Base-by-base conservation (phyloP, 2,329 filamentous ascomycete species). In the Pyricularia grisea region DNA sequence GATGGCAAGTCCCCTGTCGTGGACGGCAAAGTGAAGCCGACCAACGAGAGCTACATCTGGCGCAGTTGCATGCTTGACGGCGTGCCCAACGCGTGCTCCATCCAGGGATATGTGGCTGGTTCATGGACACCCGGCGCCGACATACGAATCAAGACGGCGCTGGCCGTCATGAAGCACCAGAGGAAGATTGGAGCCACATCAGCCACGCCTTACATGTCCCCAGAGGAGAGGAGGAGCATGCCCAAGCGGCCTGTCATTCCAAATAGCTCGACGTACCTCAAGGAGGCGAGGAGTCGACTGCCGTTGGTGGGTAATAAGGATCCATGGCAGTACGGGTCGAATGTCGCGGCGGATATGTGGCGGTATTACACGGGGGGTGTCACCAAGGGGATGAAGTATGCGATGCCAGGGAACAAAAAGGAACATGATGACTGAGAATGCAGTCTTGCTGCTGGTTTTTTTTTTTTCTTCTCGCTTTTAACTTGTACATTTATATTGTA, bases 51-150 rank as follows among this genome's bases (percentile, higher is more conserved):
- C 67, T 85, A 82, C 72, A 75, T 84, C 0, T 91, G 88, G 88
- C 85, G 85, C 72, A 79, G 82, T 7, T 78, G 81, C 65, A 89
- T 91, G 88, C 75, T 91, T 0, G 81, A 89, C 71, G 85, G 85
- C 65, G 76, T 90, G 1, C 89, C 88, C 0, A 91, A 91, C 74
- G 70, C 87, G 7, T 78, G 83, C 27, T 82, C 87, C 73, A 80
- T 87, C 17, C 79, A 88, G 12, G 88, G 89, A 3, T 91, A 90
- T 75, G 82, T 82, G 31, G 84, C 87, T 60, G 83, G 83, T 0
- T 82, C 84, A 0, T 91, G 88, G 88, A 90, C 88, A 0, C 79
- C 89, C 0, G 87, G 87, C 1, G 83, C 84, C 0, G 88, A 91
- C 69, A 69, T 68, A 2, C 72, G 71, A 63, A 70, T 71, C 63